Evolutionary conservation across 768 basidiomycete genomes (phyloP).

Genomic region (Clavulina sp.): DNA sequence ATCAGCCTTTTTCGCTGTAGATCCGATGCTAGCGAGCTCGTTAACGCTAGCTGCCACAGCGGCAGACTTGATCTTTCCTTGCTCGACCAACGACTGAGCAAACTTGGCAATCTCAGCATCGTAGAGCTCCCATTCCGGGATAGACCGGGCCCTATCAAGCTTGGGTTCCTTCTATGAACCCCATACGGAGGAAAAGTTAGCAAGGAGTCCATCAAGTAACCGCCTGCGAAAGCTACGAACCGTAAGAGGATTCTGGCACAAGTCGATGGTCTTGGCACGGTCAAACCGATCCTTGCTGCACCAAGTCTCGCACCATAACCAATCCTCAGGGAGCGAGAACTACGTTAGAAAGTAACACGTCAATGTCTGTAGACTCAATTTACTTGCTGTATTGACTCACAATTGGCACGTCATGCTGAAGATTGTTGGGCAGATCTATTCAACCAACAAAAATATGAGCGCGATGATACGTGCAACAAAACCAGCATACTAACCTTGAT

Average conservation of each 20-base stretch:
- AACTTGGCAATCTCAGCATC: conserved; percentile 81
- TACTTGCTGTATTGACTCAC: conserved; percentile 30
- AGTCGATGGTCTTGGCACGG: conserved; percentile 76
- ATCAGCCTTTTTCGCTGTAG: neutral
- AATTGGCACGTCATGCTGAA: conserved; percentile 85
- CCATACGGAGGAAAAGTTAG: neutral
- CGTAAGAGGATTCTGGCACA: conserved; percentile 92
- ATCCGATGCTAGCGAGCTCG: neutral
- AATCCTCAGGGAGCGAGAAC: conserved; percentile 81
- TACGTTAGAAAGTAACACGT: conserved; percentile 17
- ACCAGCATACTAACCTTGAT: conserved; percentile 45
- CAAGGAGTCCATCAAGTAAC: neutral
- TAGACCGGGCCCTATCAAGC: conserved; percentile 76
- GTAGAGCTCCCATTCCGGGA: conserved; percentile 95
- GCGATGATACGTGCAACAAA: neutral
- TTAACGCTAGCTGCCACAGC: conserved; percentile 24
- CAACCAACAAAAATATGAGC: neutral
- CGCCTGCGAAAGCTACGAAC: conserved; percentile 27
- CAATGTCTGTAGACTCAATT: neutral
- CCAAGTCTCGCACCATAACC: conserved; percentile 99
- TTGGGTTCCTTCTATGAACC: conserved; percentile 90
- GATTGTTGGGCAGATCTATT: conserved; percentile 84
- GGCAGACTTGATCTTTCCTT: conserved; percentile 50
- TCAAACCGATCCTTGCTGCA: conserved; percentile 77
- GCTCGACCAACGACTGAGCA: conserved; percentile 48